A percentile compares a stretch with the other conserved stretches of the same genome.
Conservation (phyloP, 768 basidiomycete genomes). For the Cytidiella melzeri region DNA sequence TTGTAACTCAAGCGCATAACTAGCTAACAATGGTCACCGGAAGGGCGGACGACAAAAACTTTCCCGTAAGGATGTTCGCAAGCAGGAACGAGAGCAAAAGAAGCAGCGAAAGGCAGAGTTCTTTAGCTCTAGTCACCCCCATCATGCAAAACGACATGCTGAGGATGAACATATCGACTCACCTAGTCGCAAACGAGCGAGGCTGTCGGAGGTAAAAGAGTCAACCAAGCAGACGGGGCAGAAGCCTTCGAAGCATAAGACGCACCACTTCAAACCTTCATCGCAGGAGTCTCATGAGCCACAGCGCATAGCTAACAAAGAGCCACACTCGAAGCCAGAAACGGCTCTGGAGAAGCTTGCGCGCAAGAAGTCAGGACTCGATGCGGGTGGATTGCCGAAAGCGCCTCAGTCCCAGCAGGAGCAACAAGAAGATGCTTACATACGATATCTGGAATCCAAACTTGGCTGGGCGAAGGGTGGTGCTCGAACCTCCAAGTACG, state of each 20-base stretch:
- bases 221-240: slow-evolving; percentile 1
- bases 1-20: too few species aligned
- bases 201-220: slow-evolving; percentile 18
- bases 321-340: slow-evolving; percentile 1
- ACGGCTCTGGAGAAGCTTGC: slow-evolving; percentile 33
- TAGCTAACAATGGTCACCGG: slow-evolving; percentile 2
- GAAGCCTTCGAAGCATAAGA: neutral
- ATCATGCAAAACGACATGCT: slow-evolving; percentile 30
- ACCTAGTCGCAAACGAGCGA: slow-evolving; percentile 46
- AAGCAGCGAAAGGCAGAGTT: slow-evolving; percentile 61
- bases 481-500: slow-evolving; percentile 35
- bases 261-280: too few species aligned
- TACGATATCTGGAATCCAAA: slow-evolving; percentile 74
- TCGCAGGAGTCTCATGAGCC: too few species aligned
- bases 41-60: slow-evolving; percentile 17
- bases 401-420: slow-evolving; percentile 36
- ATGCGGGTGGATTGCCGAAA: too few species aligned
- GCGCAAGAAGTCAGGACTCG: too few species aligned
- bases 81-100: slow-evolving; percentile 48
- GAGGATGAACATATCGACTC: slow-evolving; percentile 40
- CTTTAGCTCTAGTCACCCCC: slow-evolving; percentile 27
- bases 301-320: neutral
- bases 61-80: slow-evolving; percentile 59
- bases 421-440: slow-evolving; percentile 77
- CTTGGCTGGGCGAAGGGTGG: slow-evolving; percentile 47